Base-by-base conservation (phyloP, 1,284 basidiomycete genomes). In the Lignosus rhinocerotis region DNA sequence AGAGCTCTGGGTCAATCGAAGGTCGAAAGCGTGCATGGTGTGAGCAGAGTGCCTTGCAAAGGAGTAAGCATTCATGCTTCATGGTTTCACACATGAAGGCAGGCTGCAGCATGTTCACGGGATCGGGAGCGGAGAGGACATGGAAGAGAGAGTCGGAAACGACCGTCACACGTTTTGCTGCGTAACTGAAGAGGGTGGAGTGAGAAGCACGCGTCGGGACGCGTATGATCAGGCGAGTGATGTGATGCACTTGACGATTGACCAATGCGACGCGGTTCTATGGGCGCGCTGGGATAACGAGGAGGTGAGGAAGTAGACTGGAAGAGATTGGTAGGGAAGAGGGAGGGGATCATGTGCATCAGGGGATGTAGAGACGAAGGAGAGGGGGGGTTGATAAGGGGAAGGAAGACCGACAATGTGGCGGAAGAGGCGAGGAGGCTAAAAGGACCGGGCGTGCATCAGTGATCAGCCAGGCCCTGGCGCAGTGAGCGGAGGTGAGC, bases 381-480 rank as follows among this genome's bases (percentile, higher is more conserved):
- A n/a, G n/a, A n/a, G n/a, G n/a, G 16, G 25, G 32, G 47, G 42
- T 17, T 43, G 61, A 60, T 60, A 60, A 63, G 58, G 57, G 57
- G 51, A 54, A 41, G 48, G 55, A 60, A 54, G 56, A 39, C 44
- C 59, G 52, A 48, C n/a, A 45, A 46, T 3, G 41, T 41, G 47
- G 62, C 10, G 46, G 21, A 36, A 11, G 51, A 36, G 50, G 48
- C n/a, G 42, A 51, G 36, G 54, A 48, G 55, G 39, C 52, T 31
- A 39, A 55, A 48, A 41, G 42, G 48, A 33, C 51, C 52, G 33
- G 49, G 30, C 43, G 39, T 41, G 31, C 25, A 58, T 59, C 58
- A 59, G 50, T 2, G 4, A 25, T 25, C n/a, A n/a, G n/a, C n/a
- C n/a, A n/a, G n/a, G n/a, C n/a, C n/a, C n/a, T n/a, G n/a, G n/a